Evolutionary conservation across 2,329 filamentous ascomycete species (phyloP).

Genomic region (Dothideomycetes sp.): DNA sequence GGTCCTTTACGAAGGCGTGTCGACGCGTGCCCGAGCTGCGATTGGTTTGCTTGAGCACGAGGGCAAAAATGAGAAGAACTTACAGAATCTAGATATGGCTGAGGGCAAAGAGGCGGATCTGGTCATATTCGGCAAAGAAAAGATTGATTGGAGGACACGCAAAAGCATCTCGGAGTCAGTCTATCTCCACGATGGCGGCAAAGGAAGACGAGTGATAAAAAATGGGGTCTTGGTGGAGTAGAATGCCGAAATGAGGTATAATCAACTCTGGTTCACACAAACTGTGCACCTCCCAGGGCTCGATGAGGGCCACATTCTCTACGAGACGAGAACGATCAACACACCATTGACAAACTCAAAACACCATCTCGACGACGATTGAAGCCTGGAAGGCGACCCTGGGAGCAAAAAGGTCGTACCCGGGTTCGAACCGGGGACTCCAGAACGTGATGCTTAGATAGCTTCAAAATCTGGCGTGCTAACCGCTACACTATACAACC

Average conservation of each 20-base stretch:
- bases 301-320: too few species aligned
- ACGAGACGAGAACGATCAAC: too few species aligned
- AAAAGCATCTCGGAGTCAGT: slow-evolving; percentile 32
- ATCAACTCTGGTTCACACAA: too few species aligned
- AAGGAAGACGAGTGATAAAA: slow-evolving; percentile 2
- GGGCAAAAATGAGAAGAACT: slow-evolving; percentile 35
- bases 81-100: slow-evolving; percentile 21
- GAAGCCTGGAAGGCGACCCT: too few species aligned
- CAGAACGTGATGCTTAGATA: background rate
- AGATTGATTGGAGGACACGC: slow-evolving; percentile 28
- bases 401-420: slow-evolving; percentile 5
- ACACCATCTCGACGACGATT: too few species aligned
- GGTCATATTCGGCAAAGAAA: slow-evolving; percentile 28
- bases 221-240: slow-evolving; percentile 1
- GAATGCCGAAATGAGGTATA: too few species aligned
- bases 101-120: slow-evolving; percentile 31
- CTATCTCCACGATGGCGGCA: slow-evolving; percentile 25
- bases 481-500: slow-evolving; percentile 9
- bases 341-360: too few species aligned
- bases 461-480: slow-evolving; percentile 7
- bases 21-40: slow-evolving; percentile 18
- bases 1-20: slow-evolving; percentile 42
- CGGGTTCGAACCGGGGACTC: slow-evolving; percentile 6
- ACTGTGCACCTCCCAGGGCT: too few species aligned
- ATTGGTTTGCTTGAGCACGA: slow-evolving; percentile 24